These are phyloP conservation scores for Eutrema heterophyllum DNA, from an alignment of 345 rosid species.

Conservation along the genomic window DNA sequence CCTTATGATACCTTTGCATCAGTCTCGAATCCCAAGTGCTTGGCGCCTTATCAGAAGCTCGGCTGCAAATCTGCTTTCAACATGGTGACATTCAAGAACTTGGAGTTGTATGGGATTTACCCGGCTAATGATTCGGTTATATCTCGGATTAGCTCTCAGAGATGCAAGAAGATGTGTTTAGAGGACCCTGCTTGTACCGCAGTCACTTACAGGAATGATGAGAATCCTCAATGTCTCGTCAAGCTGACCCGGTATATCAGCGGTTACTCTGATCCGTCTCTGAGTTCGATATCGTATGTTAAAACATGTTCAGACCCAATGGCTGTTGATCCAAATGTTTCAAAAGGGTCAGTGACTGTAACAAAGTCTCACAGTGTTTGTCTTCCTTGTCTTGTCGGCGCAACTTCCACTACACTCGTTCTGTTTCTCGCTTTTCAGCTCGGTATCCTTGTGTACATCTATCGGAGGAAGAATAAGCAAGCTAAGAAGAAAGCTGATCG, in stretches of 20 bases:
- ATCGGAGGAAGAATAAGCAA: slow-evolving; percentile 41
- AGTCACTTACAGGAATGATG: slow-evolving; percentile 56
- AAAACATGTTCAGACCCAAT: slow-evolving; percentile 65
- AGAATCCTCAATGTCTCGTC: slow-evolving; percentile 45
- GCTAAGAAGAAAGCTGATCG: slow-evolving; percentile 42
- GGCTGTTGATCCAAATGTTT: slow-evolving; percentile 49
- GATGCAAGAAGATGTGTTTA: slow-evolving; percentile 51
- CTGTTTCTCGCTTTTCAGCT: slow-evolving; percentile 50
- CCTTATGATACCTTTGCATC: slow-evolving; percentile 34
- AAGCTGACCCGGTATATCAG: slow-evolving; percentile 50
- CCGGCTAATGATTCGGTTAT: slow-evolving; percentile 50
- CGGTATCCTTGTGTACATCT: slow-evolving; percentile 42
- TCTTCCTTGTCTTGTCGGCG: slow-evolving; percentile 56
- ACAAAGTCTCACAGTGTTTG: slow-evolving; percentile 31
- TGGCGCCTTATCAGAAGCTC: slow-evolving; percentile 42
- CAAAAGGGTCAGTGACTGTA: slow-evolving; percentile 16
- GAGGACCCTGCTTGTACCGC: slow-evolving; percentile 49
- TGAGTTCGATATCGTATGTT: slow-evolving; percentile 54
- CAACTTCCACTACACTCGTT: slow-evolving; percentile 46
- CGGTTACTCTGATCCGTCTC: slow-evolving; percentile 63
- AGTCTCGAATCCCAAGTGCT: slow-evolving; percentile 39
- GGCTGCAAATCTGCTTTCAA: slow-evolving; percentile 37
- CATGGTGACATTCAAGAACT: slow-evolving; percentile 47
- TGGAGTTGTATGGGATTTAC: slow-evolving; percentile 56
- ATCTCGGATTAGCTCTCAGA: slow-evolving; percentile 36